Percentiles rank a stretch among this genome's conserved stretches.
Evolutionary conservation across 306 rosid genomes (phyloP).

Genomic region (Astragalus glycyphyllos): DNA sequence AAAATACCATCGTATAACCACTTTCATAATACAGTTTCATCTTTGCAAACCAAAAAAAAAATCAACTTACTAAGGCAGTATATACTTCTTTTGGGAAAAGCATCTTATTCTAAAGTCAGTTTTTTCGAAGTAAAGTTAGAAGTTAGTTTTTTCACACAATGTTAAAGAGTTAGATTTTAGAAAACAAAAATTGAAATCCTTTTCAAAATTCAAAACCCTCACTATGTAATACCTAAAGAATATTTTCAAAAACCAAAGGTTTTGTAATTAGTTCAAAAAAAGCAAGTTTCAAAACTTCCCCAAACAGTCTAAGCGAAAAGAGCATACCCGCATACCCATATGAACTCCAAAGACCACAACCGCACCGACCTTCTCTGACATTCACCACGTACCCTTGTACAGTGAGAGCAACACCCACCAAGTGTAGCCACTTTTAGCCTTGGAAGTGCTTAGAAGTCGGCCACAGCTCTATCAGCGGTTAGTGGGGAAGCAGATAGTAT

Average conservation of each 20-base stretch:
- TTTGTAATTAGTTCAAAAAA: constrained; percentile 16
- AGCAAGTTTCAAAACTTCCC: constrained; percentile 19
- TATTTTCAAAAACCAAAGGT: constrained; percentile 29
- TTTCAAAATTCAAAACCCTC: not conserved
- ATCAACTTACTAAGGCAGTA: too few relatives aligned
- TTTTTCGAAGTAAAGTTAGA: too few relatives aligned
- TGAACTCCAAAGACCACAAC: constrained; percentile 33
- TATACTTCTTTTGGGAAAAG: too few relatives aligned
- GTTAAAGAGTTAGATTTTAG: too few relatives aligned
- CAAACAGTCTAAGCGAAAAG: constrained; percentile 28
- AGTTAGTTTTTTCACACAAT: too few relatives aligned
- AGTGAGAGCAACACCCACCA: constrained; percentile 40
- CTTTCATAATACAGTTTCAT: too few relatives aligned
- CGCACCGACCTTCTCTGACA: constrained; percentile 38
- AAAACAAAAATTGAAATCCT: too few relatives aligned
- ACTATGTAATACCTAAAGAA: not conserved
- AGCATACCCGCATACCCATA: constrained; percentile 57
- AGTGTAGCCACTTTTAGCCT: constrained; percentile 41
- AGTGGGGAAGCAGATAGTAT: constrained; percentile 18
- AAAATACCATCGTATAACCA: too few relatives aligned
- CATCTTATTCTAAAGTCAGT: too few relatives aligned
- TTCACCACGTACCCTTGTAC: constrained; percentile 37
- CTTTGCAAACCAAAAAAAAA: too few relatives aligned
- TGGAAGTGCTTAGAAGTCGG: constrained; percentile 34
- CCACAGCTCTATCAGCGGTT: constrained; percentile 44